Evolutionary conservation across 75 land plant genomes (phyloP).

Genomic region (Adiantum capillusveneris): DNA sequence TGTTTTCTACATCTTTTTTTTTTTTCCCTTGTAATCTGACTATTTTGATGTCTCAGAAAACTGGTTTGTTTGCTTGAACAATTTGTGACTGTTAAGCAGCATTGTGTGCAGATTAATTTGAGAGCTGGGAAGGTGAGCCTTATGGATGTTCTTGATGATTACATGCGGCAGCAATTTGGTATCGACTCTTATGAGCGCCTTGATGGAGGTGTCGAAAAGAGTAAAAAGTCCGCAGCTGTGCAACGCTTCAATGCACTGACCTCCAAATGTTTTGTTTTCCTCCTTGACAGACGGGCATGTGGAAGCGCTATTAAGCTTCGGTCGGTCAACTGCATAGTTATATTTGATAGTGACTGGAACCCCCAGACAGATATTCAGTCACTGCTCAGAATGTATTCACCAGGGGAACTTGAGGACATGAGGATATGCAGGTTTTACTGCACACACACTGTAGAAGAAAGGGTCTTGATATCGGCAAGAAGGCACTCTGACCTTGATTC

Average conservation of each 20-base stretch:
- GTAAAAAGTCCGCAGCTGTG: slow-evolving; percentile 41
- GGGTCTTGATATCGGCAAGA: slow-evolving; percentile 42
- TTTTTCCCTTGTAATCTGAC: too few relatives aligned
- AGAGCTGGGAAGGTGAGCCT: slow-evolving; percentile 18
- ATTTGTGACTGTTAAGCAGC: too few relatives aligned
- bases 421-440: slow-evolving; percentile 62
- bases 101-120: slow-evolving; percentile 3
- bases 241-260: slow-evolving; percentile 64
- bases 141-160: slow-evolving; percentile 78
- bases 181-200: slow-evolving; percentile 72
- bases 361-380: slow-evolving; percentile 61
- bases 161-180: slow-evolving; percentile 72
- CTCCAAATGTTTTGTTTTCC: slow-evolving; percentile 58
- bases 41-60: too few relatives aligned
- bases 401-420: slow-evolving; percentile 36
- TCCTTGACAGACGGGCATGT: slow-evolving; percentile 63
- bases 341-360: slow-evolving; percentile 84
- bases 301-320: slow-evolving; percentile 46
- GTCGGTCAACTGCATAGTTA: slow-evolving; percentile 54
- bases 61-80: too few relatives aligned
- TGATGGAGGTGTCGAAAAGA: slow-evolving; percentile 35
- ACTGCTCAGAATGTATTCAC: slow-evolving; percentile 47
- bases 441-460: slow-evolving; percentile 70
- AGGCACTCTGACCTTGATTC: slow-evolving; percentile 28
- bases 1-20: too few relatives aligned